Percentiles rank a stretch among this genome's conserved stretches.
These are phyloP conservation scores for Suillus bovinus DNA, from an alignment of 768 basidiomycete genomes.

Conservation along the genomic window DNA sequence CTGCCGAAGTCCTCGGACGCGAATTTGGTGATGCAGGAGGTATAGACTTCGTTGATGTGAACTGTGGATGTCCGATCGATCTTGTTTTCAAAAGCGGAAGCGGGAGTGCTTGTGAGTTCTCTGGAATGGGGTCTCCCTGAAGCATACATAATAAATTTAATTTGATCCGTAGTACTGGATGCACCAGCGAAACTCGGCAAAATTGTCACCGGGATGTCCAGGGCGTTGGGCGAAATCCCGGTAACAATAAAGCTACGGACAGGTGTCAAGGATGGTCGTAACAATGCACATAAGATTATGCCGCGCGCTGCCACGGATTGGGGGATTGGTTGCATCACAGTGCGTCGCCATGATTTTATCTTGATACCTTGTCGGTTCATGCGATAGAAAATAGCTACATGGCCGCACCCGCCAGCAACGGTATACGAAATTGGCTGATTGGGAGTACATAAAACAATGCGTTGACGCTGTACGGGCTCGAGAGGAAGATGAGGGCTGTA, in stretches of 20 bases:
- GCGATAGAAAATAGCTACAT: conserved; percentile 64
- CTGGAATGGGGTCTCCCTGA: not conserved
- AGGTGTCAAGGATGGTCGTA: conserved; percentile 86
- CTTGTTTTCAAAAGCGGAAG: conserved; percentile 90
- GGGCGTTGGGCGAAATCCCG: conserved; percentile 86
- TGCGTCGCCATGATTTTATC: conserved; percentile 19
- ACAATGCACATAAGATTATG: conserved; percentile 90
- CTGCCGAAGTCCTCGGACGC: conserved; percentile 77
- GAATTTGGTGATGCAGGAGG: conserved; percentile 52
- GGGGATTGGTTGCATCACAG: conserved; percentile 46
- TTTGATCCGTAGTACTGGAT: conserved; percentile 68
- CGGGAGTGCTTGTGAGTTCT: conserved; percentile 77
- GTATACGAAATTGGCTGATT: conserved; percentile 90
- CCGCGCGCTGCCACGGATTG: conserved; percentile 65
- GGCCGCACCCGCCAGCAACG: conserved; percentile 94
- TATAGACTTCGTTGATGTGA: conserved; percentile 92
- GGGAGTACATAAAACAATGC: conserved; percentile 90
- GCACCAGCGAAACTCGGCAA: conserved; percentile 79
- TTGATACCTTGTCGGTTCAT: conserved; percentile 8
- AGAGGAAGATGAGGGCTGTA: conserved; percentile 73
- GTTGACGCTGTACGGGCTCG: conserved; percentile 73
- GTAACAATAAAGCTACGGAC: conserved; percentile 91
- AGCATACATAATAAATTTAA: not conserved
- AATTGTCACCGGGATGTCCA: conserved; percentile 89
- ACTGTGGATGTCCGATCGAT: conserved; percentile 98